These are phyloP conservation scores for Basipetospora chlamydospora DNA, from an alignment of 2,329 filamentous ascomycete species.

Conservation along the genomic window DNA sequence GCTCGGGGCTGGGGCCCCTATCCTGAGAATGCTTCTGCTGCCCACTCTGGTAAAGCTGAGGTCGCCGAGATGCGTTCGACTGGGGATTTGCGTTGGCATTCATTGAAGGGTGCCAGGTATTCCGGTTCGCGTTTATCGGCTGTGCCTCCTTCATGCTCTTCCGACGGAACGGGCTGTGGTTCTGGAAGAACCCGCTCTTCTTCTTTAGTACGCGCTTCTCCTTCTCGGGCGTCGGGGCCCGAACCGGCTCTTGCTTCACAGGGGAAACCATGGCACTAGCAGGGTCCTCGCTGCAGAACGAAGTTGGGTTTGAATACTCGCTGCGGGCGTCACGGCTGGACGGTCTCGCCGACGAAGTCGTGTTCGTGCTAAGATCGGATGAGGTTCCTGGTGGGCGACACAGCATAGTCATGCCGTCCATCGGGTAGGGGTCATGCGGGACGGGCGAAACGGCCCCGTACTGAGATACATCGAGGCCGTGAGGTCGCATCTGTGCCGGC, in stretches of 20 bases:
- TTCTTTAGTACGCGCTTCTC: slow-evolving; percentile 56
- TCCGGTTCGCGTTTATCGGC: slow-evolving; percentile 29
- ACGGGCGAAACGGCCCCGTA: slow-evolving; percentile 49
- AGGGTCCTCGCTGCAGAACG: slow-evolving; percentile 73
- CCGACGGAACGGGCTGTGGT: slow-evolving; percentile 79
- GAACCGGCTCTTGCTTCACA: slow-evolving; percentile 43
- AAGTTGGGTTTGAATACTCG: slow-evolving; percentile 80
- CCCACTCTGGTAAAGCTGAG: slow-evolving; percentile 22
- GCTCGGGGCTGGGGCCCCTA: slow-evolving; percentile 55
- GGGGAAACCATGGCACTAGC: slow-evolving; percentile 62
- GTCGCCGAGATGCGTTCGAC: too few species aligned
- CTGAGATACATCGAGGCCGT: slow-evolving; percentile 32
- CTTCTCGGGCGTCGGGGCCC: slow-evolving; percentile 44
- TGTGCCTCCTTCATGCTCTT: slow-evolving; percentile 70
- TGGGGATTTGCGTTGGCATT: too few species aligned
- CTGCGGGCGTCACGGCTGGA: slow-evolving; percentile 80
- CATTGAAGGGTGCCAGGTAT: slow-evolving; percentile 40
- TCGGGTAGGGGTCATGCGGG: slow-evolving; percentile 85
- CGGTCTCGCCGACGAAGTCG: slow-evolving; percentile 54
- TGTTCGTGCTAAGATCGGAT: slow-evolving; percentile 36
- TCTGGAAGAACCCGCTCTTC: slow-evolving; percentile 82
- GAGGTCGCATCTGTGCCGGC: slow-evolving; percentile 3
- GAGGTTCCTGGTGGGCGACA: slow-evolving; percentile 58
- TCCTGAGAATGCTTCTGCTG: slow-evolving; percentile 19
- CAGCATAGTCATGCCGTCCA: slow-evolving; percentile 95